Conservation (phyloP, 1,284 basidiomycete species). For the Ustilago cynodontis region DNA sequence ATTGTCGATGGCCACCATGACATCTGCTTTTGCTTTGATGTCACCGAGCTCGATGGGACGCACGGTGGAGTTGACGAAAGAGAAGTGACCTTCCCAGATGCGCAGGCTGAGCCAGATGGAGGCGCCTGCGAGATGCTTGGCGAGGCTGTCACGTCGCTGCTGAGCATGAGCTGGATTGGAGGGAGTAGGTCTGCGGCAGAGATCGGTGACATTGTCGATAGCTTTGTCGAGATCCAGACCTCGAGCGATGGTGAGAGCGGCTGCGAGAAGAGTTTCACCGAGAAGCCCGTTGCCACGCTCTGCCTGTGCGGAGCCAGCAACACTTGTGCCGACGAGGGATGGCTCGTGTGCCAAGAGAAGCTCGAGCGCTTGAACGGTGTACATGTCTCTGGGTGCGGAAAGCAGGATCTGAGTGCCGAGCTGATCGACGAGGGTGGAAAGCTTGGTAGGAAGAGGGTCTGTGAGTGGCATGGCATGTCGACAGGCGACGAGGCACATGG, state of each 20-base stretch:
- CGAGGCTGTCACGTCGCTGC: constrained; percentile 21
- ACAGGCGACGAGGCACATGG: constrained; percentile 48
- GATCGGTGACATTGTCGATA: constrained; percentile 32
- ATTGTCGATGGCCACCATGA: constrained; percentile 41
- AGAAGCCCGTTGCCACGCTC: constrained; percentile 45
- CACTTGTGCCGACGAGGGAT: constrained; percentile 43
- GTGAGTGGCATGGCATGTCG: constrained; percentile 50
- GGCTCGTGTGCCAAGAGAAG: constrained; percentile 51
- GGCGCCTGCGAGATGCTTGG: constrained; percentile 34
- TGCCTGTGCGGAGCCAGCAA: constrained; percentile 40
- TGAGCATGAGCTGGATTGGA: constrained; percentile 5
- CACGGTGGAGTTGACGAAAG: constrained; percentile 44
- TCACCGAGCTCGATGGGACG: constrained; percentile 39
- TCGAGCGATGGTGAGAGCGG: constrained; percentile 45
- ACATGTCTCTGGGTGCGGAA: constrained; percentile 42
- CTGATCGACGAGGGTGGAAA: constrained; percentile 44
- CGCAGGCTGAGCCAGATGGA: constrained; percentile 49
- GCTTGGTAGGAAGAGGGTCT: constrained; percentile 32
- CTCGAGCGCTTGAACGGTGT: constrained; percentile 48
- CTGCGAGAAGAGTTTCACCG: constrained; percentile 43
- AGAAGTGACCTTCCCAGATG: constrained; percentile 54
- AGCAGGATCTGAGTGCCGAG: constrained; percentile 52
- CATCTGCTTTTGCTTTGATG: constrained; percentile 21
- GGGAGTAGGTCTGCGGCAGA: constrained; percentile 12
- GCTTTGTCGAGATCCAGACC: constrained; percentile 51